These are phyloP conservation scores for Protomyces inouyei DNA, from an alignment of 1,139 yeast species.

Conservation along the genomic window DNA sequence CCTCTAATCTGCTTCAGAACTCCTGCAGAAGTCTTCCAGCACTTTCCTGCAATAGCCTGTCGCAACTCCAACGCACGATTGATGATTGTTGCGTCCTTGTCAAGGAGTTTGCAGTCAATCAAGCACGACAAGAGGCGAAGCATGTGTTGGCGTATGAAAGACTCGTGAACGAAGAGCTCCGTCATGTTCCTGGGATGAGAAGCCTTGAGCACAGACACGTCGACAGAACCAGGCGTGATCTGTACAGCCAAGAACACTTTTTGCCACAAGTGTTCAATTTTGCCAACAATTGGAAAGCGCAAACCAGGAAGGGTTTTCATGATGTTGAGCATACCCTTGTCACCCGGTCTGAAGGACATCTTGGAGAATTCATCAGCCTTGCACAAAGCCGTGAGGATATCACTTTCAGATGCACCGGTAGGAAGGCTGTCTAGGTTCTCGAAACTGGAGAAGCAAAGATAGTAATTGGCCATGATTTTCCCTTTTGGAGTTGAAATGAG, in stretches of 20 bases:
- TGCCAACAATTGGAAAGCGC: constrained; percentile 38
- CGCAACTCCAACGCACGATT: constrained; percentile 41
- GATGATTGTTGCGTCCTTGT: constrained; percentile 44
- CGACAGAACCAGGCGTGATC: constrained; percentile 41
- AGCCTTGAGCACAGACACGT: constrained; percentile 33
- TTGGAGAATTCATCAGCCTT: constrained; percentile 44
- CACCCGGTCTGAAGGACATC: constrained; percentile 45
- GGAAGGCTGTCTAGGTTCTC: constrained; percentile 37
- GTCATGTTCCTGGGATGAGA: constrained; percentile 39
- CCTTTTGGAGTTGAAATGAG: constrained; percentile 43
- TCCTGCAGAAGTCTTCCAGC: constrained; percentile 49
- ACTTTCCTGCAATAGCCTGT: constrained; percentile 44
- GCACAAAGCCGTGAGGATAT: constrained; percentile 25
- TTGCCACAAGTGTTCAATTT: constrained; percentile 37
- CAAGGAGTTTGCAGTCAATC: constrained; percentile 45
- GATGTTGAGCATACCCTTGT: constrained; percentile 45
- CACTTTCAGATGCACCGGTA: background rate
- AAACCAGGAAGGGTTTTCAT: constrained; percentile 43
- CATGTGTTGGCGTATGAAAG: constrained; percentile 43
- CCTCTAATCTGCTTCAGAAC: constrained; percentile 47
- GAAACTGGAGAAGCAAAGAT: constrained; percentile 46
- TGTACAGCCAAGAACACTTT: constrained; percentile 9
- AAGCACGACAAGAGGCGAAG: constrained; percentile 45
- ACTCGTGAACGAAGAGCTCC: constrained; percentile 46
- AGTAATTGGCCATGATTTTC: constrained; percentile 47